Evolutionary conservation across 345 rosid species (phyloP).

Genomic region (Eutrema japonicum): DNA sequence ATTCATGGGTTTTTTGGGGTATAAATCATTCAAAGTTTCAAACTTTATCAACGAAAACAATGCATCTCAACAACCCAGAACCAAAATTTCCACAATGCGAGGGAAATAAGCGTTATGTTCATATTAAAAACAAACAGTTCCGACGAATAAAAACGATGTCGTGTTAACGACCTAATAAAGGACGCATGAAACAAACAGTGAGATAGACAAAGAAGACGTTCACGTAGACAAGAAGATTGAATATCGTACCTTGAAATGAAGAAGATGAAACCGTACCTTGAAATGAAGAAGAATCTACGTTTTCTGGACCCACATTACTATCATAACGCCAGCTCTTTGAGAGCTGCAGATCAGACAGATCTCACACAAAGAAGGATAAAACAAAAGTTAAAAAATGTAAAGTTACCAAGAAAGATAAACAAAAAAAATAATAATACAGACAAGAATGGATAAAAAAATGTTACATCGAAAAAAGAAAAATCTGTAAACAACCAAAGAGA

Average conservation of each 20-base stretch:
- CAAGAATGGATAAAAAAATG: constrained; percentile 12
- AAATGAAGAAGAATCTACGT: constrained; percentile 51
- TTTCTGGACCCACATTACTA: constrained; percentile 53
- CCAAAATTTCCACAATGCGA: neutral
- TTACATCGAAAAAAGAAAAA: neutral
- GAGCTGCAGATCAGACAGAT: constrained; percentile 29
- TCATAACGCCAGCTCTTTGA: constrained; percentile 46
- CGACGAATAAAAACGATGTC: constrained; percentile 12
- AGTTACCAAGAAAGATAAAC: neutral
- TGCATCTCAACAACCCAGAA: neutral
- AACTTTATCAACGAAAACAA: constrained; percentile 12
- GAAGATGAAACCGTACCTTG: constrained; percentile 41
- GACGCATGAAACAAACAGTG: constrained; percentile 30
- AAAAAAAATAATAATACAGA: neutral
- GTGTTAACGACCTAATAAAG: constrained; percentile 5
- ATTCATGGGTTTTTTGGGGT: neutral
- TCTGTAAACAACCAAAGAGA: constrained; percentile 6
- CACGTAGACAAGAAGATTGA: constrained; percentile 33
- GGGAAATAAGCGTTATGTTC: neutral
- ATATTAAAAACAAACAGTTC: neutral
- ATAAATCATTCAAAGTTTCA: neutral
- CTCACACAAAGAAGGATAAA: neutral
- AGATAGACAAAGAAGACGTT: constrained; percentile 1
- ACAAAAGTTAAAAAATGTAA: constrained; percentile 6
- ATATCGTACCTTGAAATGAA: constrained; percentile 43